phyloP scores from a whole-genome alignment of 805 yeast genomes.

The Metschnikowia kofuensis region DNA sequence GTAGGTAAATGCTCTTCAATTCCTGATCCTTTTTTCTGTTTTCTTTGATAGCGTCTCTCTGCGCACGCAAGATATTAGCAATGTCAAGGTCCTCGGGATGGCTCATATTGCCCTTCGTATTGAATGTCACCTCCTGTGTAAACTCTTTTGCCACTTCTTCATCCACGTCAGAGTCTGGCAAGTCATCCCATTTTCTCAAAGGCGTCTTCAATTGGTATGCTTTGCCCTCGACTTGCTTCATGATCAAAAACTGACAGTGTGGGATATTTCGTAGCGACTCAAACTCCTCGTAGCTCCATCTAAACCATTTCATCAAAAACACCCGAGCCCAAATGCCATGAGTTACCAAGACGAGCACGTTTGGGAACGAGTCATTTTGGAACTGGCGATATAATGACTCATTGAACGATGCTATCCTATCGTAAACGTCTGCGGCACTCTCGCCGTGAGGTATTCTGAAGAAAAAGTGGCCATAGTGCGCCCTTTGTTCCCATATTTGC shows the following conservation, averaged over 20 bases:
- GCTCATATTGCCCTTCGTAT: slow-evolving; percentile 31
- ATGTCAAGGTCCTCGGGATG: slow-evolving; percentile 40
- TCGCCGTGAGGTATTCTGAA: slow-evolving; percentile 92
- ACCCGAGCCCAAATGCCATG: slow-evolving; percentile 96
- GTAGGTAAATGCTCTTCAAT: slow-evolving; percentile 39
- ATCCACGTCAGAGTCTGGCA: slow-evolving; percentile 41
- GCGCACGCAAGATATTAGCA: slow-evolving; percentile 35
- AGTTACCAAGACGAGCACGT: slow-evolving; percentile 77
- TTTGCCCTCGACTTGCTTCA: slow-evolving; percentile 58
- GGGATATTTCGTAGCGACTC: slow-evolving; percentile 80
- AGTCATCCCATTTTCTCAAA: slow-evolving; percentile 70
- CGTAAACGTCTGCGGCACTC: slow-evolving; percentile 94
- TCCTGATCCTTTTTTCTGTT: slow-evolving; percentile 43
- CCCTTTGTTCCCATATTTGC: slow-evolving; percentile 77
- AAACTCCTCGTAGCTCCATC: slow-evolving; percentile 89
- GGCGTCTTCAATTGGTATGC: slow-evolving; percentile 59
- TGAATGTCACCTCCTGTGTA: slow-evolving; percentile 35
- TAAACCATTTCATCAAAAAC: slow-evolving; percentile 88
- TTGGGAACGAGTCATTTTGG: slow-evolving; percentile 66
- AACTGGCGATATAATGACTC: slow-evolving; percentile 85
- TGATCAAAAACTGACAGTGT: slow-evolving; percentile 77
- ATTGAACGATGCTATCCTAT: slow-evolving; percentile 85
- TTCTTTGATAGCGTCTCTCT: slow-evolving; percentile 32
- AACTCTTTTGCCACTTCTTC: slow-evolving; percentile 36
- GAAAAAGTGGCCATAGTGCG: slow-evolving; percentile 76